Base-by-base conservation (phyloP, 352 stramenopile genomes). In the Phytophthora colocasiae region DNA sequence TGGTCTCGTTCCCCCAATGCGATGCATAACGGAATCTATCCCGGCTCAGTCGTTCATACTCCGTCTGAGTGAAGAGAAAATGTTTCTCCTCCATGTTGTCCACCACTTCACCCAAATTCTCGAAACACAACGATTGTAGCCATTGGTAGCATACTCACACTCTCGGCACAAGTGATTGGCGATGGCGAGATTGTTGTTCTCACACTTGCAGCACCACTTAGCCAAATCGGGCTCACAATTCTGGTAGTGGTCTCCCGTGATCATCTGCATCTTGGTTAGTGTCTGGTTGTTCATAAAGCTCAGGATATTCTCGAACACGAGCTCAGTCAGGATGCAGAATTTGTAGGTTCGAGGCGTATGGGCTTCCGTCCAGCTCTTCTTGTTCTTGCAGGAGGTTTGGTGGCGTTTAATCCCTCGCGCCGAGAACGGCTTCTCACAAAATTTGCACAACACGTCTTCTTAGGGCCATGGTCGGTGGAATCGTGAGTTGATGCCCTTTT, bases 241-340 rank as follows among this genome's bases (percentile, higher is more conserved):
- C 22, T 19, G 22, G 32, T 60, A 64, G 1, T n/a, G 39, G 14
- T 65, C 62, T 6, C 62, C 53, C 6, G 62, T 64, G 17, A 69
- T 24, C 29, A 12, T 31, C 12, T 70, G 53, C 62, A 69, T 10
- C 47, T 63, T 58, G 29, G 54, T 56, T 9, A 64, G 53, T 17
- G 54, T 54, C 17, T 63, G 62, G 40, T 65, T 70, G 31, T n/a
- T 5, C 15, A 70, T 7, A n/a, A 60, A 70, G 10, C 47, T 54
- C 27, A 60, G 39, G 22, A 70, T 65, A 6, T 45, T 31, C 22
- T 64, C 54, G 48, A 60, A 70, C 2, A 65, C 26, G 0, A 17
- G 24, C 24, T 65, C 48, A 19, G 49, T 50, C 1, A 65, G 22
- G 31, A 60, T 55, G 32, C 51, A 55, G 10, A 62, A 55, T 7